phyloP scores from a whole-genome alignment of 148 eudicot genomes.

The Vaccinium vitisidaea region DNA sequence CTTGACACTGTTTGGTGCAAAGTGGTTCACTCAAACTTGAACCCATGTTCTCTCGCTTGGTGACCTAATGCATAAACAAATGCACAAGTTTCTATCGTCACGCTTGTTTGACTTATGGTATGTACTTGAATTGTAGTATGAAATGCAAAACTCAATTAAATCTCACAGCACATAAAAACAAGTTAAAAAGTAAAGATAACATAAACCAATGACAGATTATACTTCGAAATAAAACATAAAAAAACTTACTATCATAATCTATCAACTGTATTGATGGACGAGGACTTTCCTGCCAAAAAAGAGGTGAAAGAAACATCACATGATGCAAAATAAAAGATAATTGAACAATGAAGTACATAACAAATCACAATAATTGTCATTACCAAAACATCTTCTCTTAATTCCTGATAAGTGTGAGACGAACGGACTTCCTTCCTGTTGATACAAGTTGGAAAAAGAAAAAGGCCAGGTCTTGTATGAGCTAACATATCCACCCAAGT shows the following conservation, averaged over 20 bases:
- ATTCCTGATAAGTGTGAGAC: constrained; percentile 38
- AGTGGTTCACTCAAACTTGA: not conserved
- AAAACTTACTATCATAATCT: constrained; percentile 71
- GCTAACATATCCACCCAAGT: not conserved
- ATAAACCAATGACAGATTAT: not conserved
- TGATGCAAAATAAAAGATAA: not conserved
- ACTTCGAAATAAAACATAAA: not conserved
- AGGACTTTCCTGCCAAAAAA: constrained; percentile 43
- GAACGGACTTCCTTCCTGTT: constrained; percentile 60
- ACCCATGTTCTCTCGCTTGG: not conserved
- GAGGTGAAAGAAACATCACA: not conserved
- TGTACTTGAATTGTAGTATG: not conserved
- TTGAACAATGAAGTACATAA: not conserved
- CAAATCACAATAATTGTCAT: not conserved
- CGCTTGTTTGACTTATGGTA: not conserved
- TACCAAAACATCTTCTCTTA: constrained; percentile 62
- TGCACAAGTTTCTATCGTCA: not conserved
- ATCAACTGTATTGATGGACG: constrained; percentile 45
- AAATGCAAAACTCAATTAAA: not conserved
- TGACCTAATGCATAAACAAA: not conserved
- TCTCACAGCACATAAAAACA: no score
- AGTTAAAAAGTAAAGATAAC: not conserved
- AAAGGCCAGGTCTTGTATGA: not conserved
- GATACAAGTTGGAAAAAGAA: constrained; percentile 9
- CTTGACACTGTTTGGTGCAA: not conserved